Base-by-base conservation (phyloP, 305 asterid genomes). In the Caryopteris hybrid region DNA sequence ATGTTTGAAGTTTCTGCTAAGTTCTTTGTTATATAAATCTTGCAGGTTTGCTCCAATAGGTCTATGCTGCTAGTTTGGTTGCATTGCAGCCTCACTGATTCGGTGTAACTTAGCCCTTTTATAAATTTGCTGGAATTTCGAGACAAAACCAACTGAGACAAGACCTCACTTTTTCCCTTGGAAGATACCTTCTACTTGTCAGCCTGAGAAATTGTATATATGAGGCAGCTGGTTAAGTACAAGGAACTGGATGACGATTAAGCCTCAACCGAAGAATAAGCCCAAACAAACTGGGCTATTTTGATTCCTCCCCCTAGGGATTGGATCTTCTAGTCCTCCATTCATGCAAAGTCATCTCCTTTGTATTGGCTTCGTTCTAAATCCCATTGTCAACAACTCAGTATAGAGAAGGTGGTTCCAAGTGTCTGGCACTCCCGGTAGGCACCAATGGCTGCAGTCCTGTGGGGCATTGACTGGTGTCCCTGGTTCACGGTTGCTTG, bases 401-500 rank as follows among this genome's bases (percentile, higher is more conserved):
- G 94, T 79, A 20, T 88, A 85, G 62, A 93, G 69, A 51, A 90
- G 74, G 60, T 84, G 84, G 23, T 90, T 90, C 97, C 97, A 90
- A 22, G 92, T 81, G 67, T 88, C 96, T 16, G 94, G 94, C 70
- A 84, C 92, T 60, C 98, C 96, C 3, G 95, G 98, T 65, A 88
- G 74, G 85, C 96, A 90, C 95, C 96, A 90, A 68, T 93, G 98
- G 81, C 95, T 88, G 81, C 97, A 93, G 68, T 88, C 95, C 84
- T 88, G 88, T 43, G 96, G 90, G 3, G 95, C 88, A 17, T 25
- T 51, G 4, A 2, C 70, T 20, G 85, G 84, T 51, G 92, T 87
- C 21, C 96, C 92, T 23, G 85, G 85, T 66, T 90, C 94, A 1
- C 97, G 89, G 64, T 90, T 76, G 78, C 71, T 80, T 2, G 95